Percentiles rank a stretch among this genome's conserved stretches.
These are phyloP conservation scores for Ascochyta koolunga DNA, from an alignment of 2,329 filamentous ascomycete genomes.

Conservation along the genomic window DNA sequence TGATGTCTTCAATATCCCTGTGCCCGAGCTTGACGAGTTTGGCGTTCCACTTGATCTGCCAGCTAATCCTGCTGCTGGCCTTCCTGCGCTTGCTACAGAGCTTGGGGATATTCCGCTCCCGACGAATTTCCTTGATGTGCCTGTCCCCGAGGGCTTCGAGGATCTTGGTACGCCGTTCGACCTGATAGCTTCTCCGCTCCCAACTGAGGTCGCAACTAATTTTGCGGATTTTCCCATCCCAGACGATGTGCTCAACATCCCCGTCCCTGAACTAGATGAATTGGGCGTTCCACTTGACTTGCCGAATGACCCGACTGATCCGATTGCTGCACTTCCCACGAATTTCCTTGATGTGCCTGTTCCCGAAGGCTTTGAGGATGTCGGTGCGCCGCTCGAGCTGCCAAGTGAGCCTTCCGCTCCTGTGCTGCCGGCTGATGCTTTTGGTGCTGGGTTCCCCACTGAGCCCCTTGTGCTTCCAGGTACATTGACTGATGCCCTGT, in stretches of 20 bases:
- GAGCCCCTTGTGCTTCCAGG: not conserved
- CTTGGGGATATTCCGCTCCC: not conserved
- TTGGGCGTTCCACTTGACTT: not conserved
- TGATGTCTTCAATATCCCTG: not conserved
- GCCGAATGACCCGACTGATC: not conserved
- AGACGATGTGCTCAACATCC: not conserved
- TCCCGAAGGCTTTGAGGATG: not conserved
- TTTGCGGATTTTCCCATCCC: not conserved
- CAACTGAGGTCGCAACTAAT: not conserved
- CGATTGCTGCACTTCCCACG: not conserved
- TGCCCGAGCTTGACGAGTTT: slow-evolving; percentile 4
- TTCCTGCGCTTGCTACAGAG: not conserved
- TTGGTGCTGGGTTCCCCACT: slow-evolving; percentile 10
- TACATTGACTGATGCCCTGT: not conserved
- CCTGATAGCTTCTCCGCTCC: not conserved
- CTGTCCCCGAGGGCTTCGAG: not conserved
- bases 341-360: not conserved
- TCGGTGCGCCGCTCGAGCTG: not conserved
- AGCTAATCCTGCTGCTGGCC: not conserved
- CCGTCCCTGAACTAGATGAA: not conserved
- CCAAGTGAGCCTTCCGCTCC: not conserved
- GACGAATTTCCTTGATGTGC: not conserved
- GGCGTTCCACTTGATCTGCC: not conserved
- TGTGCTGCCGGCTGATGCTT: not conserved
- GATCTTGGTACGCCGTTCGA: not conserved